Base-by-base conservation (phyloP, 2,329 filamentous ascomycete genomes). In the Pseudocercospora fuligena region DNA sequence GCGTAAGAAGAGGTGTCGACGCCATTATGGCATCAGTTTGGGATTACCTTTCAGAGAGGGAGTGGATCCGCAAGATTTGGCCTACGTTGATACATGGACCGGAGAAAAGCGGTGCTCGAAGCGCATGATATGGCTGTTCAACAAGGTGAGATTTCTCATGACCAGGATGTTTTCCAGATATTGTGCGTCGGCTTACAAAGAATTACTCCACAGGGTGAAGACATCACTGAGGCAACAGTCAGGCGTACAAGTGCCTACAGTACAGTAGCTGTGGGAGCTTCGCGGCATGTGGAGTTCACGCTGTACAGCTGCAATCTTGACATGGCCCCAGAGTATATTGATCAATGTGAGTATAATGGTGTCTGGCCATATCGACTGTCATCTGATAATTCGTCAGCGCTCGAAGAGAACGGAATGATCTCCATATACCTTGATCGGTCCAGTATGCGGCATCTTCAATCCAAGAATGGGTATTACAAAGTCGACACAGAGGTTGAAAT, bases 21-120 rank as follows among this genome's bases (percentile, higher is more conserved):
- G 67, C 14, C 63, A 66, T 51, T 69, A 69, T 49, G 67, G 67
- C 19, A 33, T 67, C 14, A 40, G 6, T 9, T 40, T 63, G 5
- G 58, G 54, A 14, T 5, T 40, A 49, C 59, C 56, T 12, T 69
- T 68, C 51, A 59, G 61, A 12, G 62, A 64, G 58, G 60, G 56
- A 14, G 33, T 66, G 9, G 67, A 69, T 60, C 65, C 65, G 3
- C 53, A 46, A 54, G 57, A 53, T 9, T 29, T 47, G 12, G 65
- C 49, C 5, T 46, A 23, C 14, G 31, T 51, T n/a, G 51, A 36
- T n/a, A 53, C 21, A 19, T 67, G 57, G 25, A 61, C 64, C 43
- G 54, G 54, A 40, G n/a, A 47, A 4, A 67, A 67, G 36, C 33
- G 31, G 43, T 67, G 65, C 27, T 14, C 11, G 33, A 51, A 58